Base-by-base conservation (phyloP, 2,329 filamentous ascomycete genomes). In the Fusarium sp. region DNA sequence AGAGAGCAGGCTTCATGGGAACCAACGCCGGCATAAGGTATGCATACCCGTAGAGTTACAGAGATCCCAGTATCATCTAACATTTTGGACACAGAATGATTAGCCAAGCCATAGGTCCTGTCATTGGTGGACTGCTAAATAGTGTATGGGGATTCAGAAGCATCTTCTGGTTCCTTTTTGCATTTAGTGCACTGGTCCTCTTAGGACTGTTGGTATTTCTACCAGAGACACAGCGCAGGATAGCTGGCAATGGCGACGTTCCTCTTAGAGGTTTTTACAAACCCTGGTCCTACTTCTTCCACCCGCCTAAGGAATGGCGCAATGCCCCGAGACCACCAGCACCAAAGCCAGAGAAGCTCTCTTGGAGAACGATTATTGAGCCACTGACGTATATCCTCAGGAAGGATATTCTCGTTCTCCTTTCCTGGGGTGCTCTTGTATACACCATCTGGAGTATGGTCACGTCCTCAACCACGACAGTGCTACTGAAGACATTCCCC, bases 401-500 rank as follows among this genome's bases (percentile, higher is more conserved):
- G 33, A 82, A 80, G 55, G 83, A 84, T 44, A 80, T 85, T 9
- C 69, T 82, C 26, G 69, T 80, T n/a, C 80, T 79, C 12, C 66
- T 85, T 4, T 52, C 83, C 8, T 85, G 81, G 58, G 81, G 82
- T 24, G 77, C 77, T 16, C 61, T 77, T 20, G 57, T 75, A 6
- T 77, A 77, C 47, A 78, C 83, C 0, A 77, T 81, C 13, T 84
- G 82, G 82, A 83, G 79, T 21, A 85, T 85, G 83, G 80, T 85
- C 11, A 66, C 63, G 7, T 60, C 63, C 7, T 66, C 63, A 11
- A 66, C 63, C 12, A 64, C 63, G 4, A 60, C 60, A 18, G 49
- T 57, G 16, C 12, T 59, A 21, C 10, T 78, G 4, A 81, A 2
- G 80, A 76, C 16, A 83, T 66, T 50, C 6, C 60, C 63, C 1